Percentiles rank a stretch among this genome's conserved stretches.
phyloP scores from a whole-genome alignment of 2,329 filamentous ascomycete species.

The Fusarium secorum region DNA sequence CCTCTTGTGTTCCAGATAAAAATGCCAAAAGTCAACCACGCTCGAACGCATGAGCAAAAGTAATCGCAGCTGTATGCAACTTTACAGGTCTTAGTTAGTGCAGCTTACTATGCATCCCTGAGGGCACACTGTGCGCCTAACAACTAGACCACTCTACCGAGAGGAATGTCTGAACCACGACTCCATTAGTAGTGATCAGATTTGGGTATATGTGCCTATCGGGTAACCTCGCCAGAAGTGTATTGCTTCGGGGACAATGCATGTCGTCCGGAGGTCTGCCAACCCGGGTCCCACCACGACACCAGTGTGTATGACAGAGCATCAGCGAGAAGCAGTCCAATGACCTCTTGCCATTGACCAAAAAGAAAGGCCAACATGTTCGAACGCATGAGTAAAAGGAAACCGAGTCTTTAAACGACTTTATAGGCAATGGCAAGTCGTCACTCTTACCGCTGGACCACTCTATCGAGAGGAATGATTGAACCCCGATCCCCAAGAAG shows the following conservation, averaged over 20 bases:
- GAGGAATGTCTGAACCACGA: background rate
- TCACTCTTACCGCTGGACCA: background rate
- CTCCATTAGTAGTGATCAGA: background rate
- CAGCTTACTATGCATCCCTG: no score
- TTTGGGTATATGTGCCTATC: background rate
- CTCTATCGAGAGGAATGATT: background rate
- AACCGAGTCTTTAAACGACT: background rate
- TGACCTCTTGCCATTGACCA: rapidly evolving
- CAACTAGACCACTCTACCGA: background rate
- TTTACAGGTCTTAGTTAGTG: background rate
- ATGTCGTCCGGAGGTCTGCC: background rate
- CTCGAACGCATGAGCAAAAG: background rate
- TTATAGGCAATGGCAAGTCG: rapidly evolving
- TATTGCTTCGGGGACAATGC: rapidly evolving
- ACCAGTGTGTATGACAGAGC: background rate
- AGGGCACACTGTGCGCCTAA: background rate
- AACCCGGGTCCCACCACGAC: rapidly evolving
- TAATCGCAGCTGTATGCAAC: background rate
- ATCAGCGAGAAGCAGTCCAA: background rate
- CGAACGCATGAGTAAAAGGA: background rate
- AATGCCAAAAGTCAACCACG: background rate
- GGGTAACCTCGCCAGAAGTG: rapidly evolving
- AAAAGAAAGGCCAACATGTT: background rate
- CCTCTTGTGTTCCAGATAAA: rapidly evolving
- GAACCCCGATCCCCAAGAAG: background rate